These are phyloP conservation scores for Penicillium sp. DNA, from an alignment of 2,329 filamentous ascomycete genomes.

Conservation along the genomic window DNA sequence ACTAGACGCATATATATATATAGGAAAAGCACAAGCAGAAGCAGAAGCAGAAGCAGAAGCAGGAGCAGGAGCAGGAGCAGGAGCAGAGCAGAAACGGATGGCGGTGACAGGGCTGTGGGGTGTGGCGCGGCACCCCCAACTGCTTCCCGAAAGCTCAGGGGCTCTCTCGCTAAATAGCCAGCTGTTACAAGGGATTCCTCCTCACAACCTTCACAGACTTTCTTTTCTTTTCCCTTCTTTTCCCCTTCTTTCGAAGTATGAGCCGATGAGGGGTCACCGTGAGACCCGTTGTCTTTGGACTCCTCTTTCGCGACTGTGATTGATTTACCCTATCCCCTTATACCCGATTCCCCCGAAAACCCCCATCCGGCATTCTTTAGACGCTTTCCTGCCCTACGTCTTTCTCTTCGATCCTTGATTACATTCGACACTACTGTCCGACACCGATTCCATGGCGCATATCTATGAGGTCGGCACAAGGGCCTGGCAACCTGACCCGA, in stretches of 20 bases:
- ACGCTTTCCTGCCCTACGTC: constrained; percentile 9
- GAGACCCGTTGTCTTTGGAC: constrained; percentile 27
- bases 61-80: background rate
- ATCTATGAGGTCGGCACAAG: constrained; percentile 94
- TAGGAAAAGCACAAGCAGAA: too few species aligned
- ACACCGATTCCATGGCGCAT: constrained; percentile 67
- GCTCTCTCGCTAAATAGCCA: constrained; percentile 30
- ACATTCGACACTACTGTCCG: constrained; percentile 3
- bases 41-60: background rate
- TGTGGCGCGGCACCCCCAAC: constrained; percentile 24
- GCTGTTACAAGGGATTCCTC: constrained; percentile 22
- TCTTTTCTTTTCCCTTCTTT: constrained; percentile 13
- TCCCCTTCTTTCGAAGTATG: constrained; percentile 24
- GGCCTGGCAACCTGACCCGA: constrained; percentile 96
- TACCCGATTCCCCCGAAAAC: constrained; percentile 2
- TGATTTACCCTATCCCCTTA: constrained; percentile 12
- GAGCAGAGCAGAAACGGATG: background rate
- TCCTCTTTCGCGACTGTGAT: constrained; percentile 15
- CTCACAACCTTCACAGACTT: constrained; percentile 3
- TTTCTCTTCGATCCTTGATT: constrained; percentile 11
- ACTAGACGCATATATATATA: too few species aligned
- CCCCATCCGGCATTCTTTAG: constrained; percentile 7
- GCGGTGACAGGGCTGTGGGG: constrained; percentile 28
- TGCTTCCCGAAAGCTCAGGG: constrained; percentile 27
- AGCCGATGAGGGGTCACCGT: constrained; percentile 25